Evolutionary conservation across 2,329 filamentous ascomycete species (phyloP), one percentile per base, ranked within the genome.

Genomic region (Sporothrix variecibatus): DNA sequence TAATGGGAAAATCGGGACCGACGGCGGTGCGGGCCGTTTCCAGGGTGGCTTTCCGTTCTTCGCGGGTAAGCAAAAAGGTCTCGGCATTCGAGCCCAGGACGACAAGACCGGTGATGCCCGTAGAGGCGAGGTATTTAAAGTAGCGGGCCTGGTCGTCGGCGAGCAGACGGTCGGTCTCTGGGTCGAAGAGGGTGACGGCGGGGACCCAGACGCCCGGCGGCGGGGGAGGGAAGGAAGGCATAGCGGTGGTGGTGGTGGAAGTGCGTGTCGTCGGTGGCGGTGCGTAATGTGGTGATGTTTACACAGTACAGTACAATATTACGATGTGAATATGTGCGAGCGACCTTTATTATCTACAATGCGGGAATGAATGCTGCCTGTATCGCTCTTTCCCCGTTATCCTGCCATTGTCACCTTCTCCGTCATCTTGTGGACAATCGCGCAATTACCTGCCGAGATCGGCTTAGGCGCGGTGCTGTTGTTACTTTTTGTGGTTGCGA

Each of bases 1-100:
- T 90, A 78, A 91, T 84, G 40, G 88, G 89, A 78, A 84, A 89
- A 28, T 82, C 81, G 0, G 85, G 84, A 0, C 86, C 86, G 17
- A 87, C 85, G n/a, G 87, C 85, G 49, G 80, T 76, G 49, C 89
- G 84, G 70, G 90, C 91, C 12, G 87, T 83, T 38, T 82, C 80
- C 31, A 93, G 84, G n/a, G 92, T 85, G 56, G 82, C 67, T 3
- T 74, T 68, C 38, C 80, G 79, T 76, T 82, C 80, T n/a, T 80
- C 77, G 70, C 81, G 78, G 31, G 79, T 81, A 43, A 82, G 78
- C 23, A 82, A 75, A 72, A 82, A 81, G 0, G 80, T 78, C 77
- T 82, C 81, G 68, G 80, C 80, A 71, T 82, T 82, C 53, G 80
- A 81, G 70, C 81, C 81, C 34, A 82, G 78, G 7, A 82, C 75